Evolutionary conservation across 2,329 filamentous ascomycete species (phyloP), one percentile per base, ranked within the genome.

Genomic region (Aotearoamyces nothofagi): DNA sequence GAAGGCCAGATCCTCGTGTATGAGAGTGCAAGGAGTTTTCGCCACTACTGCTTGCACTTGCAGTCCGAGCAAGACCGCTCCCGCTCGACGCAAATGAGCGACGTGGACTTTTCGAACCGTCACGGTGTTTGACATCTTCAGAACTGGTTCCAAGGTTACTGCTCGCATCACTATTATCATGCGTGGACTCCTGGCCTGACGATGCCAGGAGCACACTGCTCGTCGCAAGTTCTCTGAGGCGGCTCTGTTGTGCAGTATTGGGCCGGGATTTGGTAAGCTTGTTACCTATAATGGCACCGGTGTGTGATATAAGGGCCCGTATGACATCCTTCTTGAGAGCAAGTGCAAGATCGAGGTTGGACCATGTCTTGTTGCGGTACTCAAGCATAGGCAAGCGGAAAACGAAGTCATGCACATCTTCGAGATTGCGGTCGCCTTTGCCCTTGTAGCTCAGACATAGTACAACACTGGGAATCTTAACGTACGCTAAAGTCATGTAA

Each of bases 301-400:
- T 86, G 48, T 98, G 90, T 2, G 82, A 90, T 44, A 98, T 92
- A 25, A 98, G 65, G 0, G 90, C 87, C 46, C 84, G 81, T 48
- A 93, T 82, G 33, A 96, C 80, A 26, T 92, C 86, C 49, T 86
- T 92, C 58, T 98, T 96, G 30, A 98, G 65, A 9, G 84, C 79
- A 26, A 96, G 63, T 1, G 87, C 86, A 7, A 98, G 69, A 46
- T 98, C 90, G 5, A 98, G 67, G 50, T 96, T 98, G 5, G 84
- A 94, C 90, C 90, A 98, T 6, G 86, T 96, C 61, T 98, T 98
- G 63, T 98, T 98, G 38, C 83, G 74, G 58, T 93, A 96, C 51
- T 98, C 90, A 26, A 98, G 75, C 2, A 80, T 78, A 3, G 90
- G 90, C 56, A 98, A 71, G 17, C 83, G 76, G 67, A 98, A 98